Evolutionary conservation across 805 yeast genomes (phyloP), one percentile per base, ranked within the genome.

Genomic region (Metschnikowia arizonensis): DNA sequence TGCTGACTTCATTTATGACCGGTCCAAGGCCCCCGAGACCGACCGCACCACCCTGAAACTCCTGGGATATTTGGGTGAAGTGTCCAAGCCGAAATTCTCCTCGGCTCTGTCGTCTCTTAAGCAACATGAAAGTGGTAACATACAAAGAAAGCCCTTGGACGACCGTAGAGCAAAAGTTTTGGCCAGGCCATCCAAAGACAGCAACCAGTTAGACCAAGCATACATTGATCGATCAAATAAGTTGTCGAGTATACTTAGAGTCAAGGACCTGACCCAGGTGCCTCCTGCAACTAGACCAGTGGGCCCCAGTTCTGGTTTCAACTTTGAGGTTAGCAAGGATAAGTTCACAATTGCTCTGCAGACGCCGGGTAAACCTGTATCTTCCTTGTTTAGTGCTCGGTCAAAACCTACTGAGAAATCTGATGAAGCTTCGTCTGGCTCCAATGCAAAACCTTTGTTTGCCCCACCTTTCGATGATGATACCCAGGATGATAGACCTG

Each of bases 291-390:
- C 37, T 11, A 12, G 25, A 8, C 18, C 45, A 5, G 34, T 42
- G 23, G 58, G 59, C 18, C 74, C 74, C 25, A 66, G 72, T 35
- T 57, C 64, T 2, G 74, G 72, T 1, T 69, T 69, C 55, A 58
- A 65, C 30, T 69, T 69, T 45, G 56, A 61, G 3, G 60, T 67
- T 15, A 64, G 64, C 36, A 59, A 61, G 40, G 58, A 55, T 15
- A 60, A 63, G 37, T 52, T 69, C 23, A 48, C 55, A 31, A 50
- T 57, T 6, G 54, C 67, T 9, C 46, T 65, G 8, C 33, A 18
- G 24, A 14, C 14, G 5, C 29, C 33, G 8, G 25, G 18, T 17
- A 37, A 28, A 19, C 26, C 18, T 15, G 25, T 8, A 8, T 9
- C 18, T 11, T 28, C 40, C 18, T 3, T 29, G 9, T n/a, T 12